phyloP scores from a whole-genome alignment of 2,329 filamentous ascomycete species.

The Chaetomium olivaceum region DNA sequence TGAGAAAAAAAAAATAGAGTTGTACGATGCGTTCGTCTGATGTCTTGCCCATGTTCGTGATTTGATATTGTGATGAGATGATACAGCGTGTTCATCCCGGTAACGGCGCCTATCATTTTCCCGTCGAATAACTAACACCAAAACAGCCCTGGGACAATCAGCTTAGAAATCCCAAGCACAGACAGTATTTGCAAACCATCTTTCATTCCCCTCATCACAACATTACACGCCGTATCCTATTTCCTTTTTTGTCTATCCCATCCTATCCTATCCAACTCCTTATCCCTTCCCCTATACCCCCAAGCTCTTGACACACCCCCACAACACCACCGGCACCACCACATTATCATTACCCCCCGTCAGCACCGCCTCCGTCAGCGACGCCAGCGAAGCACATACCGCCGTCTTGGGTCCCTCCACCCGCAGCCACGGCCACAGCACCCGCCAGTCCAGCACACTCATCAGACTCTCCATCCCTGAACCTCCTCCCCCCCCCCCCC shows the following conservation, averaged over 20 bases:
- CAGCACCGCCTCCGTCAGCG: slow-evolving; percentile 89
- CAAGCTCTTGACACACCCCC: slow-evolving; percentile 84
- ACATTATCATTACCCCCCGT: slow-evolving; percentile 99
- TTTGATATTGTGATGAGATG: background rate
- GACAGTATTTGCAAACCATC: background rate
- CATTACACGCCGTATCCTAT: background rate
- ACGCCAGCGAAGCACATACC: slow-evolving; percentile 75
- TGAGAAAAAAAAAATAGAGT: background rate
- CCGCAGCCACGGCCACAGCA: slow-evolving; percentile 18
- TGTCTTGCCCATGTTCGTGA: background rate
- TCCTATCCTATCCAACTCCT: background rate
- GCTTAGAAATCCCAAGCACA: background rate
- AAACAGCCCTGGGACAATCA: background rate
- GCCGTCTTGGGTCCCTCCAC: slow-evolving; percentile 60
- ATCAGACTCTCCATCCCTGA: slow-evolving; percentile 21
- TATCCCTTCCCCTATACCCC: slow-evolving; percentile 38
- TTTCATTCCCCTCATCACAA: background rate
- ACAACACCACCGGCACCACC: slow-evolving; percentile 87
- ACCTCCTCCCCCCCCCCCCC: background rate
- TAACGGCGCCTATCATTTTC: background rate
- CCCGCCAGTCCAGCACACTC: slow-evolving; percentile 12
- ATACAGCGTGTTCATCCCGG: background rate
- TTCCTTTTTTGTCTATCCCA: background rate
- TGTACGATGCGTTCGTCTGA: slow-evolving; percentile 5
- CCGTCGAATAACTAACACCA: too few relatives aligned